A percentile compares a stretch with the other conserved stretches of the same genome.
Conservation (phyloP, 2,329 filamentous ascomycete genomes). For the Penicillium sp. region DNA sequence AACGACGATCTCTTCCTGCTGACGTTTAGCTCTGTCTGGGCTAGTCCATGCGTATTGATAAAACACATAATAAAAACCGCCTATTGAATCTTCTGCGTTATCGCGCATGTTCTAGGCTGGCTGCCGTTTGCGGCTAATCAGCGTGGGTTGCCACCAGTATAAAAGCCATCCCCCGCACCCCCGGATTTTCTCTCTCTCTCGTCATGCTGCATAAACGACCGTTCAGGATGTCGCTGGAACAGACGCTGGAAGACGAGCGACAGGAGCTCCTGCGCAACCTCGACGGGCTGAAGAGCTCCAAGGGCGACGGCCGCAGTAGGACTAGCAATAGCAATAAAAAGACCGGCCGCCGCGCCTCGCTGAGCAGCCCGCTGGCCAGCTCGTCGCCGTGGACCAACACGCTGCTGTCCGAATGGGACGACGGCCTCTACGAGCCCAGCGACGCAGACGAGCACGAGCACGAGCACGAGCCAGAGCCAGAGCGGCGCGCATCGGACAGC, state of each 20-base stretch:
- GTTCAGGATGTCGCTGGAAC: slow-evolving; percentile 66
- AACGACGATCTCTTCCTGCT: not conserved
- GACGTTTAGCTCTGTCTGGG: too few relatives aligned
- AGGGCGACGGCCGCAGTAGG: slow-evolving; percentile 43
- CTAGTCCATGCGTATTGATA: too few relatives aligned
- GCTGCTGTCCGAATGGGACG: slow-evolving; percentile 23
- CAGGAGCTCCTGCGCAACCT: slow-evolving; percentile 67
- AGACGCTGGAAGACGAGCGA: slow-evolving; percentile 72
- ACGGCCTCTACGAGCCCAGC: slow-evolving; percentile 24
- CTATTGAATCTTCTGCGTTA: too few relatives aligned
- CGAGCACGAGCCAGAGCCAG: slow-evolving; percentile 34
- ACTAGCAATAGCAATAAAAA: slow-evolving; percentile 50
- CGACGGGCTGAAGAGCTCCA: slow-evolving; percentile 43
- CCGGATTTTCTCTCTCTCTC: slow-evolving; percentile 5
- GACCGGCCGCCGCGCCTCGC: slow-evolving; percentile 21
- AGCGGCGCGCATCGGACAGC: slow-evolving; percentile 32
- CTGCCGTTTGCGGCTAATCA: not conserved
- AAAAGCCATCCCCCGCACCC: slow-evolving; percentile 3
- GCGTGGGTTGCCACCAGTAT: not conserved
- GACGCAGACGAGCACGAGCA: slow-evolving; percentile 32
- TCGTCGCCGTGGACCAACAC: slow-evolving; percentile 21
- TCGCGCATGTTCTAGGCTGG: too few relatives aligned
- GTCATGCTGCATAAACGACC: not conserved
- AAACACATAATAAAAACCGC: too few relatives aligned
- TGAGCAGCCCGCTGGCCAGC: slow-evolving; percentile 18